Evolutionary conservation across 768 basidiomycete genomes (phyloP), one percentile per base, ranked within the genome.

Genomic region (Naganishia vishniacii): DNA sequence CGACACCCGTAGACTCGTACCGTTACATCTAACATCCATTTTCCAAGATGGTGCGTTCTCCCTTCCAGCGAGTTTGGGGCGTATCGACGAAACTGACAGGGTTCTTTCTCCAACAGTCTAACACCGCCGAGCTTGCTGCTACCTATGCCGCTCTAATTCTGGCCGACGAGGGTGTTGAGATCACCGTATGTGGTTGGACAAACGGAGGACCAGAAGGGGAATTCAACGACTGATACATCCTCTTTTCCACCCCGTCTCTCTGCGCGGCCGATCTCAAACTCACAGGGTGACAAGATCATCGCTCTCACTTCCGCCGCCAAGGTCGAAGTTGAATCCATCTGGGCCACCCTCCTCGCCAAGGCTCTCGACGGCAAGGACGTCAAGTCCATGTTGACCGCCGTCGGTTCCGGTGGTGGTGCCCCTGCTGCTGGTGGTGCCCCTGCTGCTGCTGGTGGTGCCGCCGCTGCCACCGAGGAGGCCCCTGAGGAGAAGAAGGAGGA

Each of bases 111-210:
- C 4, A 41, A 47, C 26, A 65, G 53, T 67, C 65, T 53, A 67
- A 67, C 59, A 75, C 83, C 74, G 65, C 77, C 60, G 94, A 98
- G 78, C 88, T 94, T 77, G 91, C 92, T 72, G 82, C 92, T 68
- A 88, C 92, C 72, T 97, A 97, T 82, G 92, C 94, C 76, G 89
- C 91, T 71, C 88, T 99, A 75, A 97, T 97, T 81, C 91, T 98
- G 77, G 93, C 92, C 71, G 95, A 98, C 81, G 93, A 95, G 69
- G 87, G 87, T 72, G 81, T 94, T 75, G 94, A 97, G 83, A 97
- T 99, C 77, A 95, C 94, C 69, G 93, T 95, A 73, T 73, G 91
- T 85, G 20, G 62, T 15, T 31, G 47, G 41, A 45, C 48, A 25
- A 5, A 5, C 29, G 32, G n/a, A 34, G 12, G 20, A 37, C 29